phyloP scores from a whole-genome alignment of 768 basidiomycete genomes.

The Naematelia aurantialba region DNA sequence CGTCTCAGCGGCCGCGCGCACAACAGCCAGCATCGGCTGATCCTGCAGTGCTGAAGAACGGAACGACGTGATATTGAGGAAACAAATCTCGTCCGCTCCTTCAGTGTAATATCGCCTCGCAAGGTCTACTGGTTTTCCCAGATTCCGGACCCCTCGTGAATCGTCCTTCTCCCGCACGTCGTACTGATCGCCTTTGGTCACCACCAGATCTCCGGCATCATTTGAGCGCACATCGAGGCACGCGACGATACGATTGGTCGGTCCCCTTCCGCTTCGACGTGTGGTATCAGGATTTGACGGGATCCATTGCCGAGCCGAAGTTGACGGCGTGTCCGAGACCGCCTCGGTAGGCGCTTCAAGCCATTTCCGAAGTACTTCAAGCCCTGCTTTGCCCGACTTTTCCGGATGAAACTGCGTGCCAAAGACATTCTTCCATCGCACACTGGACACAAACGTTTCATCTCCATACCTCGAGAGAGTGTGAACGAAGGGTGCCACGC shows the following conservation, averaged over 20 bases:
- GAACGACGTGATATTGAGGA: conserved; percentile 99
- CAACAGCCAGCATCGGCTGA: conserved; percentile 97
- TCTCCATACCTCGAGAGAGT: conserved; percentile 90
- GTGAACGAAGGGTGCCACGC: conserved; percentile 61
- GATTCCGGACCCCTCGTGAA: conserved; percentile 68
- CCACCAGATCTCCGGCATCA: conserved; percentile 92
- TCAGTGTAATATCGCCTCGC: conserved; percentile 77
- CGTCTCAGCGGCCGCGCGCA: conserved; percentile 78
- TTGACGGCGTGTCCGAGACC: conserved; percentile 23
- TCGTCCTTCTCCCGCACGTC: conserved; percentile 79
- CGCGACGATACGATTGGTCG: conserved; percentile 92
- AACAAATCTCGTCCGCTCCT: conserved; percentile 93
- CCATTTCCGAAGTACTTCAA: conserved; percentile 76
- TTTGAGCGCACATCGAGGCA: conserved; percentile 97
- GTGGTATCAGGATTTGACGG: conserved; percentile 39
- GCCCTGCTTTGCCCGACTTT: conserved; percentile 85
- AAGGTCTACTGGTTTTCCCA: conserved; percentile 93
- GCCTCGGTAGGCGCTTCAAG: conserved; percentile 52
- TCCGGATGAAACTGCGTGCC: conserved; percentile 97
- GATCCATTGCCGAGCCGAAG: conserved; percentile 12
- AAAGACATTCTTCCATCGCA: conserved; percentile 79
- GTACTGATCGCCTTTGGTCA: conserved; percentile 99
- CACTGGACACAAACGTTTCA: conserved; percentile 80
- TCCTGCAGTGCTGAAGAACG: conserved; percentile 90
- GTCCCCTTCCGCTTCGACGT: conserved; percentile 49